Evolutionary conservation across 2,329 filamentous ascomycete species (phyloP).

Genomic region (Aspergillus sclerotialis): DNA sequence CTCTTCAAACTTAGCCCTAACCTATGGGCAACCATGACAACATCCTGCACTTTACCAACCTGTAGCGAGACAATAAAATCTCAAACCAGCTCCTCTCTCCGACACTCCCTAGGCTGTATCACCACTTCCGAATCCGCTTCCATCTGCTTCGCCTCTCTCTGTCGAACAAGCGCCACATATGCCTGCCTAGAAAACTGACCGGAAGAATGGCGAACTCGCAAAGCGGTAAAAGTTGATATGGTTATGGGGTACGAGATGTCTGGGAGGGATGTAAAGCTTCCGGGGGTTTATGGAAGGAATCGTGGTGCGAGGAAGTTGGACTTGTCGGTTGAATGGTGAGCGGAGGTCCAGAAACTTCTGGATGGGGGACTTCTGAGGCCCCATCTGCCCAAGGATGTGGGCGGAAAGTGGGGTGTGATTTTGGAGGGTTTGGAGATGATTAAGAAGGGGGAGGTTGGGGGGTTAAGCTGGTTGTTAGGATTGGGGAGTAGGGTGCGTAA

Average conservation of each 20-base stretch:
- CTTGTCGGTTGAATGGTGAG: background rate
- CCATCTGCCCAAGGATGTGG: background rate
- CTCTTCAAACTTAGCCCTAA: background rate
- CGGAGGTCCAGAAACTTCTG: background rate
- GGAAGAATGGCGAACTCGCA: background rate
- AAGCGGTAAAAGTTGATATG: background rate
- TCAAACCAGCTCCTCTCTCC: slow-evolving; percentile 2
- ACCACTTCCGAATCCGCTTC: background rate
- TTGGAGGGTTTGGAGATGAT: background rate
- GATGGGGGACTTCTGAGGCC: background rate
- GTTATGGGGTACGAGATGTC: background rate
- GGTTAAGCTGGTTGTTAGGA: background rate
- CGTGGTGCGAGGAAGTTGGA: background rate
- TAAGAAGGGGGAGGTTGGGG: background rate
- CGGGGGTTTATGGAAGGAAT: background rate
- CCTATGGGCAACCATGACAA: background rate
- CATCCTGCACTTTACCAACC: background rate
- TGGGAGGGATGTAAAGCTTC: background rate
- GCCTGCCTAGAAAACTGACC: background rate
- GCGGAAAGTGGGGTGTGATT: background rate
- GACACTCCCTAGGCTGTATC: background rate
- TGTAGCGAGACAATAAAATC: background rate
- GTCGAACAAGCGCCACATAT: background rate
- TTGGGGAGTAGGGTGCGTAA: no score
- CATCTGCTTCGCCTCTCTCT: background rate